These are phyloP conservation scores for Pinus taeda DNA, from an alignment of 75 land plant species.

Conservation along the genomic window DNA sequence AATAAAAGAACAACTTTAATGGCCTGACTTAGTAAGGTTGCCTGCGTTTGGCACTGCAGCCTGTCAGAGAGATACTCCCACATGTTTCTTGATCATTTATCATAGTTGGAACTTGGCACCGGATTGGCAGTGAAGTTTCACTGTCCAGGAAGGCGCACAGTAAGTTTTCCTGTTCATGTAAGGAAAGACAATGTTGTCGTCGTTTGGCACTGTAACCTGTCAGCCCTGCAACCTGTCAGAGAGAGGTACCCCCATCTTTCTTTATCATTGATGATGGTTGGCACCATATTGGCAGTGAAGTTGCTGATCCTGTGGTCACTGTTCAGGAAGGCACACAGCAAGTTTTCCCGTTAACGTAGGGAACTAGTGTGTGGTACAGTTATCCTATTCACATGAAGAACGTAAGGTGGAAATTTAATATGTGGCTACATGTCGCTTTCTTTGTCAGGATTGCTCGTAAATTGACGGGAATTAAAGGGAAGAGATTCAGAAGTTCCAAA, in stretches of 20 bases:
- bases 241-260: too few relatives aligned
- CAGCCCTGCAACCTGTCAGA: too few relatives aligned
- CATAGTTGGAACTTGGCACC: constrained; percentile 98
- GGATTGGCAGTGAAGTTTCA: constrained; percentile 52
- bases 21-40: not conserved
- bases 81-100: constrained; percentile 81
- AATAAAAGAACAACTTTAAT: not conserved
- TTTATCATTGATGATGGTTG: too few relatives aligned
- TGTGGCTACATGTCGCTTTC: not conserved
- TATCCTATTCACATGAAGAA: not conserved
- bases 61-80: constrained; percentile 67
- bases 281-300: too few relatives aligned
- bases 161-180: not conserved
- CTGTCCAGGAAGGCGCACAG: constrained; percentile 66
- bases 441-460: constrained; percentile 45
- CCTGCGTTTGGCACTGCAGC: constrained; percentile 26
- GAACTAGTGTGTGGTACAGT: too few relatives aligned
- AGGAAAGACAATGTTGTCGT: not conserved
- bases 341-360: too few relatives aligned
- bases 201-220: too few relatives aligned
- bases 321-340: too few relatives aligned
- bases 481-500: constrained; percentile 66
- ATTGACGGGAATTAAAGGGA: constrained; percentile 83
- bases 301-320: too few relatives aligned
- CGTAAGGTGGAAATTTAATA: not conserved